Conservation (phyloP, 1,284 basidiomycete species). For the Pseudozyma flocculosa region DNA sequence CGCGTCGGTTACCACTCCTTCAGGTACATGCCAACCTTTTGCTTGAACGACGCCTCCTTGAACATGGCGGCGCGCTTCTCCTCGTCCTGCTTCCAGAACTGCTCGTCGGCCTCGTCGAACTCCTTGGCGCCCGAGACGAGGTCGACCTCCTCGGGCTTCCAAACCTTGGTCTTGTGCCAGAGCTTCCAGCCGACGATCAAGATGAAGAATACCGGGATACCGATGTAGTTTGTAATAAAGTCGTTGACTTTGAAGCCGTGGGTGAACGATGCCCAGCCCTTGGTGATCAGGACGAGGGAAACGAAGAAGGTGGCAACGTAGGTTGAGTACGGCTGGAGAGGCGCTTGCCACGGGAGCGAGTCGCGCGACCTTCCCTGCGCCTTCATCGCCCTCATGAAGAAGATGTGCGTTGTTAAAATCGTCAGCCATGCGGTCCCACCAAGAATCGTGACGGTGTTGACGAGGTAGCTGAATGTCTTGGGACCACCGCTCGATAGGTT, state of each 20-base stretch:
- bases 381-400: conserved; percentile 74
- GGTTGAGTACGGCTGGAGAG: conserved; percentile 58
- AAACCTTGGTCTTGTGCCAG: conserved; percentile 26
- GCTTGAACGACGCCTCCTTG: conserved; percentile 7
- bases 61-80: conserved; percentile 14
- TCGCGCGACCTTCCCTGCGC: conserved; percentile 71
- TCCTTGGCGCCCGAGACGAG: conserved; percentile 35
- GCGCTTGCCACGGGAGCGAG: conserved; percentile 64
- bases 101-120: conserved; percentile 32
- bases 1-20: conserved; percentile 45
- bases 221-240: conserved; percentile 62
- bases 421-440: conserved; percentile 65
- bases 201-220: conserved; percentile 42
- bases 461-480: conserved; percentile 43
- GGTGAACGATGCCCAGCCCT: conserved; percentile 63
- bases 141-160: conserved; percentile 42
- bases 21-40: conserved; percentile 27
- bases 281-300: conserved; percentile 69
- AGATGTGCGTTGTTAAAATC: conserved; percentile 75
- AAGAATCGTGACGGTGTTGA: conserved; percentile 31
- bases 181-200: conserved; percentile 49
- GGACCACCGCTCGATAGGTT: conserved; percentile 66
- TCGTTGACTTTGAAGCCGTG: conserved; percentile 74
- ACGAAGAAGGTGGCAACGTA: conserved; percentile 66
- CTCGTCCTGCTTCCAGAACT: conserved; percentile 31